Base-by-base conservation (phyloP, 176 grass and related monocot genomes). In the Eleusine coracana region DNA sequence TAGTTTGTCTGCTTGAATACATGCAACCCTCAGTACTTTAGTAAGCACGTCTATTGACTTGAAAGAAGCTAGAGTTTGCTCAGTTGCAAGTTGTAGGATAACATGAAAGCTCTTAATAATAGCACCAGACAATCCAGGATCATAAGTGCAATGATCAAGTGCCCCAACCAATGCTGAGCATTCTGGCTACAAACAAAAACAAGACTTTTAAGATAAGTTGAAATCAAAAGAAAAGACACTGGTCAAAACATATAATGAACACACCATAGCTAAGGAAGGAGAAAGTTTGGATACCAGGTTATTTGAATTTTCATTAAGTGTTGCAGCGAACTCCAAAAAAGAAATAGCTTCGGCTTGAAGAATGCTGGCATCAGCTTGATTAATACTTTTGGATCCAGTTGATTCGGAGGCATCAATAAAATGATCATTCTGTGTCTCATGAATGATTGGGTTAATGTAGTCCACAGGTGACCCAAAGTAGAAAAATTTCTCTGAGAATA, bases 261-360 rank as follows among this genome's bases (percentile, higher is more conserved):
- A 78, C 49, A 72, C 65, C 45, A 81, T 68, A 86, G 62, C 42
- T 48, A 50, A 76, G 14, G 14, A 16, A 48, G n/a, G 58, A 81
- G 54, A 68, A 78, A 75, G 83, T 46, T 42, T 23, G 34, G 60
- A 91, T 93, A 98, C 96, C 96, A 92, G 77, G 59, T 98, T 98
- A 86, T 91, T 91, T 84, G 89, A 88, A 64, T 95, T 98, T 83
- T 88, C 91, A 85, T 77, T 89, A 40, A 95, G 83, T 79, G 91
- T 89, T 70, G 96, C 92, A 76, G 93, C 90, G 87, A 95, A 98
- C 89, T 98, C 96, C 91, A 98, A 93, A 75, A 98, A 98, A 51
- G 91, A 98, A 85, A 98, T 93, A 83, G 92, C 96, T 87, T 98
- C 96, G 25, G 83, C 70, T 89, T 98, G 96, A 88, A 98, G 76